Evolutionary conservation across 1,284 basidiomycete genomes (phyloP), one percentile per base, ranked within the genome.

Genomic region (Schizophyllum commune): DNA sequence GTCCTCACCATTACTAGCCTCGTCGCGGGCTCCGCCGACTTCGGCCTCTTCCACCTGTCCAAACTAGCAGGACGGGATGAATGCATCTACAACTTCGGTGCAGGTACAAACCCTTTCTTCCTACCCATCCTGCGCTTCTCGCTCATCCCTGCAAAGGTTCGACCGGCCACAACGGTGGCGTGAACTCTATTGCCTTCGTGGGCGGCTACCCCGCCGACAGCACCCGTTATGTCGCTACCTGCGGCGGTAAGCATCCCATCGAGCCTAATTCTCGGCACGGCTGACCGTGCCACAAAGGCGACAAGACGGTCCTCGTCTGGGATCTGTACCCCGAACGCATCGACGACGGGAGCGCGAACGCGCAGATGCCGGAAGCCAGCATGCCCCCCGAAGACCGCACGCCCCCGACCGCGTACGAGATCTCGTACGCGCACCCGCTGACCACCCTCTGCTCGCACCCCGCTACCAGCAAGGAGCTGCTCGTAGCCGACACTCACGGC

Each of bases 281-380:
- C 52, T 63, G 58, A 33, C 59, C 20, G 20, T 52, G n/a, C 32
- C 56, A 17, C 11, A 55, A 56, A 91, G 89, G 91, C 66, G 89
- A 92, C 73, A 88, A 84, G 69, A 87, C 86, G 79, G 78, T 92
- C 56, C 87, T 92, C 82, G 83, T 92, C 15, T 92, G 90, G 90
- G 88, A 92, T 71, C 79, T 92, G 19, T 76, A 82, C 67, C 87
- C 88, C 1, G 69, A 74, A 8, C 55, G 55, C 22, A 61, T 79
- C 58, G 73, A 82, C 61, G 39, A 47, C 39, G 39, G 39, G 13
- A 73, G 80, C 51, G 69, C 74, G 32, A 75, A 77, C 13, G 67
- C 62, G 4, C 53, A 55, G 20, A 55, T 55, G 27, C 53, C 53
- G 20, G 53, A 55, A 55, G 27, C 62, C 56, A 47, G 56, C 55